Evolutionary conservation across 2,329 filamentous ascomycete species (phyloP), one percentile per base, ranked within the genome.

Genomic region (Fusarium palustre): DNA sequence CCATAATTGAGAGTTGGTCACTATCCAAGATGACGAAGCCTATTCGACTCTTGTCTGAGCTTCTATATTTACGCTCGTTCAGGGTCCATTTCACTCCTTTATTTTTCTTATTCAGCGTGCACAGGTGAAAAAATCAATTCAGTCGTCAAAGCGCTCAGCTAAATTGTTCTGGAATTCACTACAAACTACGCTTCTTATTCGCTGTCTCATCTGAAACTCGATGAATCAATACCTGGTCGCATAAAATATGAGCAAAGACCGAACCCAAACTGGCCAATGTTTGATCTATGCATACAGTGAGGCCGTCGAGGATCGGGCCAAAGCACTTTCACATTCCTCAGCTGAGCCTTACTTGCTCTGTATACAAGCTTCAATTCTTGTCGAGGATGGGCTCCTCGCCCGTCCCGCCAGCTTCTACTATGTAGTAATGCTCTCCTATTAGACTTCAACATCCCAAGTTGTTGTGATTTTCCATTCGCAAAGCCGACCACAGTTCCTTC

Each of bases 351-450:
- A 25, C 30, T 45, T 45, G n/a, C n/a, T n/a, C n/a, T 18, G 24
- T 18, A 28, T 38, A 8, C 9, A 30, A 38, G 47, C 24, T 49
- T 33, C 42, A 39, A 13, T 20, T 36, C 42, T 30, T n/a, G 33
- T 71, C 42, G 46, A 56, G 36, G 60, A 52, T 47, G 25, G 48
- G 50, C 64, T 69, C 71, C 55, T 73, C 60, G 54, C 55, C 52
- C 59, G 42, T 57, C 62, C 16, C 15, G 28, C 15, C 13, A 12
- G 33, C 15, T 20, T 15, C 11, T 33, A n/a, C n/a, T n/a, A n/a
- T n/a, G n/a, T n/a, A 12, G 36, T 12, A 7, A 39, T 39, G 36
- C n/a, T 15, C 11, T 22, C n/a, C 11, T 13, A 22, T 12, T 20
- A 8, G 20, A 39, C n/a, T 10, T 22, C 20, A 22, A 39, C 7